These are phyloP conservation scores for Penicillium hordei DNA, from an alignment of 2,329 filamentous ascomycete genomes.

Conservation along the genomic window DNA sequence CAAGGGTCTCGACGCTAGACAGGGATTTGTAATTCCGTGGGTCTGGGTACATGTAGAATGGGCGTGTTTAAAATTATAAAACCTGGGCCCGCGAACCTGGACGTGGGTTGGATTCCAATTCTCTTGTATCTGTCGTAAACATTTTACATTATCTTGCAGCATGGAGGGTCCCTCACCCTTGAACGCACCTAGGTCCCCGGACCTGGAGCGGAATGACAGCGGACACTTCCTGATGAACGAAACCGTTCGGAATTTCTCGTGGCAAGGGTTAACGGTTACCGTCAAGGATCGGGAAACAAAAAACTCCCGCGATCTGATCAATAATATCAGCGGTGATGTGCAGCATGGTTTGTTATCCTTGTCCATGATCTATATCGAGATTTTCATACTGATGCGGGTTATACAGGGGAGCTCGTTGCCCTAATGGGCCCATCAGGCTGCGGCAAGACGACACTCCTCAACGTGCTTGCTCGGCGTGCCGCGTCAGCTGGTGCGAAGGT, in stretches of 20 bases:
- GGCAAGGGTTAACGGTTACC: constrained; percentile 66
- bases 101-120: neutral
- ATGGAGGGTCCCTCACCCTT: constrained; percentile 2
- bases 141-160: constrained; percentile 2
- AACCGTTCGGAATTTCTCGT: constrained; percentile 63
- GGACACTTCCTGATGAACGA: constrained; percentile 53
- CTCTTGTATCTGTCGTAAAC: neutral
- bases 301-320: constrained; percentile 62
- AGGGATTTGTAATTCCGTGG: neutral
- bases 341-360: constrained; percentile 53
- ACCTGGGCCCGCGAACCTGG: neutral
- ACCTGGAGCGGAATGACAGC: constrained; percentile 33
- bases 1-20: neutral
- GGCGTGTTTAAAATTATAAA: constrained; percentile 8
- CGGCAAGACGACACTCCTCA: constrained; percentile 82
- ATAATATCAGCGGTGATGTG: constrained; percentile 62
- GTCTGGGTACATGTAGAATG: neutral
- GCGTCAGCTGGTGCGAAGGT: constrained; percentile 55
- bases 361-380: neutral
- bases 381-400: neutral
- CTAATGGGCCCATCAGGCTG: constrained; percentile 74
- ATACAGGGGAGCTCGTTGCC: constrained; percentile 67
- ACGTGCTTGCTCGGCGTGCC: constrained; percentile 68
- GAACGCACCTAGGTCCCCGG: constrained; percentile 11
- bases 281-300: constrained; percentile 71